Conservation (phyloP, 1,284 basidiomycete genomes). For the Irpex sp. region DNA sequence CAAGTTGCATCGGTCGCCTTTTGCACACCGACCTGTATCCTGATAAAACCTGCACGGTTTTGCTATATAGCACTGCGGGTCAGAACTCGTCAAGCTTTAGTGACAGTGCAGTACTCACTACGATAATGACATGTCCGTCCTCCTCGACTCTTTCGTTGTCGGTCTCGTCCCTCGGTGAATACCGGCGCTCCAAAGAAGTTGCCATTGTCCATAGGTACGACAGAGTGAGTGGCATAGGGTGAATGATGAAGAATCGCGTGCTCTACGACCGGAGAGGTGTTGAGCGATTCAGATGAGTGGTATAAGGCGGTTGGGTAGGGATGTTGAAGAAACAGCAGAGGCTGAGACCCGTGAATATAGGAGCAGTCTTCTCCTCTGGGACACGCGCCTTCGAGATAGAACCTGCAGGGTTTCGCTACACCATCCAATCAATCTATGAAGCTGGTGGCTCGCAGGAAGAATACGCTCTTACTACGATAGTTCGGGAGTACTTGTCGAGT, state of each 20-base stretch:
- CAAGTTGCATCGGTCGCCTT: constrained; percentile 67
- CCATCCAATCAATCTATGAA: background rate
- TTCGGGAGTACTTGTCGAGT: background rate
- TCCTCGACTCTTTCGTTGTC: background rate
- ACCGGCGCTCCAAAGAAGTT: background rate
- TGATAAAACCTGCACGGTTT: constrained; percentile 64
- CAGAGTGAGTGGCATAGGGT: background rate
- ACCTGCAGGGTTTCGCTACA: constrained; percentile 2
- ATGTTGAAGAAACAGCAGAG: background rate
- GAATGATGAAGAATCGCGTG: background rate
- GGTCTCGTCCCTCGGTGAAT: background rate
- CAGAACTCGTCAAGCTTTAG: background rate
- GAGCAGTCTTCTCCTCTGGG: constrained; percentile 2
- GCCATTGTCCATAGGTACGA: background rate
- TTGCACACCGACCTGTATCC: constrained; percentile 46
- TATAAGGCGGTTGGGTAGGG: background rate
- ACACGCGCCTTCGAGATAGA: background rate
- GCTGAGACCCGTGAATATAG: constrained; percentile 1
- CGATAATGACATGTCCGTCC: constrained; percentile 17
- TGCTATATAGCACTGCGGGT: constrained; percentile 33
- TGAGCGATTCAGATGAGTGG: background rate
- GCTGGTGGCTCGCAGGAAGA: background rate
- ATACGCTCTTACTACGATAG: constrained; percentile 2
- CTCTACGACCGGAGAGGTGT: background rate
- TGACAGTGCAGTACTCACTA: constrained; percentile 28